Conservation (phyloP, 1,284 basidiomycete genomes). For the Heterobasidion parviporum region DNA sequence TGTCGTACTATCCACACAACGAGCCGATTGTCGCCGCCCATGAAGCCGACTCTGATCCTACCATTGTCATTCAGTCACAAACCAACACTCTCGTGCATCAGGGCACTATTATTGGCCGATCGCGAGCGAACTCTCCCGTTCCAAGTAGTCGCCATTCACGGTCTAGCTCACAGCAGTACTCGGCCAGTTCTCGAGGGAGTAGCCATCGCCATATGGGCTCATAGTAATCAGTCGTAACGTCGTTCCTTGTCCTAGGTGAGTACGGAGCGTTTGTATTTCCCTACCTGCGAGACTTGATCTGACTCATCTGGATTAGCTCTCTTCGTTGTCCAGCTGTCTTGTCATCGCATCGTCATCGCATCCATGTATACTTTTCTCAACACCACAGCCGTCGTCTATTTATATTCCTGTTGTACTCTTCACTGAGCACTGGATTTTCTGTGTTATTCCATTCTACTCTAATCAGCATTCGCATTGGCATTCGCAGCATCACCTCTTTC, state of each 20-base stretch:
- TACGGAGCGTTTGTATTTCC: not conserved
- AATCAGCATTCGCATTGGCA: not conserved
- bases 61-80: conserved; percentile 25
- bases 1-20: conserved; percentile 76
- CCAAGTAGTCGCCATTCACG: not conserved
- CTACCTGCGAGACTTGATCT: not conserved
- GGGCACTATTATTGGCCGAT: conserved; percentile 39
- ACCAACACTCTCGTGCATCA: conserved; percentile 38
- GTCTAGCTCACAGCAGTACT: conserved; percentile 2
- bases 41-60: conserved; percentile 29
- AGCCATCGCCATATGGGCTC: not conserved
- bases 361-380: not conserved
- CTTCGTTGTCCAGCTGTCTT: no score
- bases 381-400: no score
- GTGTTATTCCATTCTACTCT: not conserved
- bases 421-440: not conserved
- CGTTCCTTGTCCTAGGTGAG: not conserved
- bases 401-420: not conserved
- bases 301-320: not conserved
- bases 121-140: conserved; percentile 49
- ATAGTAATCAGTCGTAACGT: not conserved
- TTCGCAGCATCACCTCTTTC: not conserved
- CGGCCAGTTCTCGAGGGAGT: not conserved
- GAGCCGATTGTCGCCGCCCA: conserved; percentile 49
- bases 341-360: not conserved